Evolutionary conservation across 1,284 basidiomycete genomes (phyloP).

Genomic region (Ceratobasidium sp.): DNA sequence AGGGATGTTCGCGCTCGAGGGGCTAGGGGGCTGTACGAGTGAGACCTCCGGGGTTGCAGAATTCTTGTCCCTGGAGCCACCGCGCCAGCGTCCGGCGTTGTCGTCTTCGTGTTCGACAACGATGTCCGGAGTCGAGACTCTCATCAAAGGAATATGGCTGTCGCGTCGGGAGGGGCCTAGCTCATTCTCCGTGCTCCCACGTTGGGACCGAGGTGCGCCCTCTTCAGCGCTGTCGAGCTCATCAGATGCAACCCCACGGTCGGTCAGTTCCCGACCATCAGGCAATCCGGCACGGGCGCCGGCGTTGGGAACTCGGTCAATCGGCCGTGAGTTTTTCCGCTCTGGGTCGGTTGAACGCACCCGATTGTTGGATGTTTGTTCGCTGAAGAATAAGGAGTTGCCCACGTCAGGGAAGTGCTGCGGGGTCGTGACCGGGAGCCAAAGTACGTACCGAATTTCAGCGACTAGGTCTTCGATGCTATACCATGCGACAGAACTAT

Average conservation of each 20-base stretch:
- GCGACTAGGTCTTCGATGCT: slow-evolving; percentile 78
- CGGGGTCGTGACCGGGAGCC: slow-evolving; percentile 25
- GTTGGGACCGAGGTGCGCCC: slow-evolving; percentile 21
- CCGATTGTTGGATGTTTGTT: slow-evolving; percentile 77
- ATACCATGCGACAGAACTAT: slow-evolving; percentile 76
- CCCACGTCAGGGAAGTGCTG: slow-evolving; percentile 24
- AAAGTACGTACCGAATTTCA: slow-evolving; percentile 71
- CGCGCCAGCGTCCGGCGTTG: slow-evolving; percentile 5
- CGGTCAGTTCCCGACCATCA: slow-evolving; percentile 63
- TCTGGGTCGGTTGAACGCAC: slow-evolving; percentile 70
- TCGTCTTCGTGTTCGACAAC: slow-evolving; percentile 35
- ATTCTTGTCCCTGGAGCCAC: background rate
- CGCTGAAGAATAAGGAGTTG: slow-evolving; percentile 58
- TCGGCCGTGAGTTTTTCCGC: slow-evolving; percentile 65
- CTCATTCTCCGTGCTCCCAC: slow-evolving; percentile 24
- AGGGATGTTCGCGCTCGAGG: slow-evolving; percentile 10
- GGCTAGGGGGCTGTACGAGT: slow-evolving; percentile 16
- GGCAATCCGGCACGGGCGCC: slow-evolving; percentile 72
- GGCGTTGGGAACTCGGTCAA: slow-evolving; percentile 73
- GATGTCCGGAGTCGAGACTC: slow-evolving; percentile 33
- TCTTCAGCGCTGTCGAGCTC: slow-evolving; percentile 19
- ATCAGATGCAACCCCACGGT: slow-evolving; percentile 25
- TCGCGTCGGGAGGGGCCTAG: slow-evolving; percentile 22
- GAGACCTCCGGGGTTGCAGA: slow-evolving; percentile 9
- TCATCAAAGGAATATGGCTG: slow-evolving; percentile 41